These are phyloP conservation scores for Passalora sequoiae DNA, from an alignment of 2,329 filamentous ascomycete genomes.

Conservation along the genomic window DNA sequence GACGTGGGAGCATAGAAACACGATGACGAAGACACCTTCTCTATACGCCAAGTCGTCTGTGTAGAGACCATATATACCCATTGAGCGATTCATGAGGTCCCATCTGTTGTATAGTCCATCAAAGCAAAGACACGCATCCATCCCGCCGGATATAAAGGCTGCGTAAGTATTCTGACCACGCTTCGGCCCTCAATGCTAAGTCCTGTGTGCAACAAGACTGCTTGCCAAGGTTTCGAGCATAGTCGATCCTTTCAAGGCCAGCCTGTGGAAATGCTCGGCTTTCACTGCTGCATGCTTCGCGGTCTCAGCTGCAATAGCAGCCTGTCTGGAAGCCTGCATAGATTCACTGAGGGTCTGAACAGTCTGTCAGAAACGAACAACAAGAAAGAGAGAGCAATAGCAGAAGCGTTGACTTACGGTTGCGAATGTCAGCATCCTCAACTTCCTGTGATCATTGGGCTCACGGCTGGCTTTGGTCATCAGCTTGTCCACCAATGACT, in stretches of 20 bases:
- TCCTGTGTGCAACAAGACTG: not conserved
- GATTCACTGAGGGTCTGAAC: conserved; percentile 2
- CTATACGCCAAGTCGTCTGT: conserved; percentile 4
- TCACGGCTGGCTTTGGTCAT: conserved; percentile 8
- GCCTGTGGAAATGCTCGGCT: not conserved
- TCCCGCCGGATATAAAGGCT: not conserved
- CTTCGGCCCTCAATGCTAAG: not conserved
- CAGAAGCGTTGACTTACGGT: conserved; percentile 16
- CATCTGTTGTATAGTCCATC: not conserved
- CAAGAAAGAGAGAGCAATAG: not conserved
- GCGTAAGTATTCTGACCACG: not conserved
- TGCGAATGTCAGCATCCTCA: conserved; percentile 23
- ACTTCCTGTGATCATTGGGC: conserved; percentile 17
- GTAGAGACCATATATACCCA: not conserved
- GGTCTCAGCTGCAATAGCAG: conserved; percentile 3
- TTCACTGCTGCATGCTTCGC: conserved; percentile 1
- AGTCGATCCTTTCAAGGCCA: not conserved
- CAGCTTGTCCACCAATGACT: not conserved
- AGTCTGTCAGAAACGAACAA: conserved; percentile 2
- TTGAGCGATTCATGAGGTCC: not conserved
- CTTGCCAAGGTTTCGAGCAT: conserved; percentile 4
- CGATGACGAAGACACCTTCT: conserved; percentile 23
- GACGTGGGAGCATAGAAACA: conserved; percentile 21
- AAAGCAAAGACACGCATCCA: not conserved
- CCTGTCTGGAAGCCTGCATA: not conserved